Evolutionary conservation across 345 rosid species (phyloP).

Genomic region (Aquilaria malaccensis): DNA sequence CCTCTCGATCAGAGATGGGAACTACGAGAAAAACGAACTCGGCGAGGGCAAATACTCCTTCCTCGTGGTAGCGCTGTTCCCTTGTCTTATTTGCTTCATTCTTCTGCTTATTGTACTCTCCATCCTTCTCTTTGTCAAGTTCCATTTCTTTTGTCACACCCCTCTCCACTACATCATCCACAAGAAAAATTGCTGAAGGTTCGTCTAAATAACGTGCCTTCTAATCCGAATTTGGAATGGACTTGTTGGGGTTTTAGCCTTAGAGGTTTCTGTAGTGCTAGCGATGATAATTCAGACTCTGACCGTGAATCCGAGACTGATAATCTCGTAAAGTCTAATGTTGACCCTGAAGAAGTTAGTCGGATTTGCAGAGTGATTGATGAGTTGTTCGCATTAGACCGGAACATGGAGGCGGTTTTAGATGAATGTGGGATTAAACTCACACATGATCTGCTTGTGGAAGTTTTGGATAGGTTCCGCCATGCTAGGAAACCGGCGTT

Average conservation of each 20-base stretch:
- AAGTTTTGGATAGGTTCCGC: constrained; percentile 52
- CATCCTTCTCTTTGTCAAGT: constrained; percentile 46
- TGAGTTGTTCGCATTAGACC: constrained; percentile 70
- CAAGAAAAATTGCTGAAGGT: constrained; percentile 43
- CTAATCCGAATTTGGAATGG: not conserved
- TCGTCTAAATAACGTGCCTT: not conserved
- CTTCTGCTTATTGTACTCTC: constrained; percentile 42
- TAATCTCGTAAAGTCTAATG: constrained; percentile 16
- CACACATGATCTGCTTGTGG: constrained; percentile 51
- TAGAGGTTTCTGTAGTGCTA: constrained; percentile 29
- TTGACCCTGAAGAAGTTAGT: constrained; percentile 47
- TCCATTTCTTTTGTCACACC: constrained; percentile 57
- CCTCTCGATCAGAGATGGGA: constrained; percentile 25
- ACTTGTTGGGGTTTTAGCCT: constrained; percentile 7
- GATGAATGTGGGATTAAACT: constrained; percentile 54
- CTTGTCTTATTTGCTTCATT: constrained; percentile 46
- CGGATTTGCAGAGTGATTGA: constrained; percentile 85
- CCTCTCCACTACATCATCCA: constrained; percentile 48
- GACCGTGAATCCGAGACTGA: constrained; percentile 21
- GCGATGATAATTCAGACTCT: constrained; percentile 15
- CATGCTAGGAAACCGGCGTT: constrained; percentile 89
- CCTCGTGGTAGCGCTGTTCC: constrained; percentile 41
- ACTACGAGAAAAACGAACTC: constrained; percentile 15
- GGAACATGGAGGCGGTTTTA: constrained; percentile 90
- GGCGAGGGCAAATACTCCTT: constrained; percentile 32